These are phyloP conservation scores for Acanthamoeba sp. DNA, from an alignment of 208 protist species.

Conservation along the genomic window DNA sequence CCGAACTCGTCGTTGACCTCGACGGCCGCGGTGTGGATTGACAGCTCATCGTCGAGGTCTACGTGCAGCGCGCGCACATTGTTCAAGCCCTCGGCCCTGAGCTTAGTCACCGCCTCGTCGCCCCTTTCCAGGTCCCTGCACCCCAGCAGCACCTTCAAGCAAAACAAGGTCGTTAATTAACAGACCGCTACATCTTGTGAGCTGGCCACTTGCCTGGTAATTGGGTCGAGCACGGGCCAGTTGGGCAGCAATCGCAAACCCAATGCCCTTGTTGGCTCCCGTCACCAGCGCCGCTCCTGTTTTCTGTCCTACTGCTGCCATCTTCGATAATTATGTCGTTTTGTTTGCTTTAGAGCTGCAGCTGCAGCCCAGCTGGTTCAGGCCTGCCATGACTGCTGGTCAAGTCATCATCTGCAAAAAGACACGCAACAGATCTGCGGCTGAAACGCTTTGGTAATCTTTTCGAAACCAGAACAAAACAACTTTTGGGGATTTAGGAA, in stretches of 20 bases:
- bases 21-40: not conserved
- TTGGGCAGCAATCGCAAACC: constrained; percentile 8
- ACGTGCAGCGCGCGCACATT: constrained; percentile 9
- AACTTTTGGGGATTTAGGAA: no score
- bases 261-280: constrained; percentile 62
- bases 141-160: constrained; percentile 12
- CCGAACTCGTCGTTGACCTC: constrained; percentile 38
- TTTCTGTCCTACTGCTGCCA: not conserved
- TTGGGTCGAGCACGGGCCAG: not conserved
- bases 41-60: constrained; percentile 36
- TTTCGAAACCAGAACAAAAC: no score
- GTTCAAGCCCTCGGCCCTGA: not conserved
- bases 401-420: no score
- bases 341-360: no score
- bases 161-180: not conserved
- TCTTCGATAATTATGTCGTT: no score
- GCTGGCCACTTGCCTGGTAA: not conserved
- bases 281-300: constrained; percentile 11
- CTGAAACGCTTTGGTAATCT: no score
- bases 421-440: no score
- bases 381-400: no score
- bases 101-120: not conserved
- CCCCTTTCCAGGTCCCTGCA: constrained; percentile 9
- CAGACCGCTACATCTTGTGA: not conserved
- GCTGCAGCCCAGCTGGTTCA: no score